Evolutionary conservation across 108 stramenopile genomes (phyloP).

Genomic region (Cyclotella sp.): DNA sequence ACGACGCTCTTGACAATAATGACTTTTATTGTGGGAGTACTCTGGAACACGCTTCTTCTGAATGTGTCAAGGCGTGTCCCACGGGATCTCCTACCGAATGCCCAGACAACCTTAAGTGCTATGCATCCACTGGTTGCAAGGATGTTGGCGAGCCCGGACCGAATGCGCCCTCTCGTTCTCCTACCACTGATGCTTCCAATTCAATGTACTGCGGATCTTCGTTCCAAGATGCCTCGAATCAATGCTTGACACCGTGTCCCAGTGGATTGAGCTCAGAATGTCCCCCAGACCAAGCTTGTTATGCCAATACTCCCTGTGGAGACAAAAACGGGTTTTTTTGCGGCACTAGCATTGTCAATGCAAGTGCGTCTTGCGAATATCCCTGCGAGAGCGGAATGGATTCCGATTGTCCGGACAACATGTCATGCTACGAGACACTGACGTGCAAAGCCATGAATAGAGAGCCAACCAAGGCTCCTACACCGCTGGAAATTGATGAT

Average conservation of each 20-base stretch:
- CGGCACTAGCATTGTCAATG: conserved; percentile 50
- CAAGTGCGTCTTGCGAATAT: conserved; percentile 47
- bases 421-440: conserved; percentile 47
- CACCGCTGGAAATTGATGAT: conserved; percentile 37
- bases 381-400: conserved; percentile 46
- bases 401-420: conserved; percentile 32
- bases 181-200: conserved; percentile 29
- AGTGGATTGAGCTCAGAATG: conserved; percentile 41
- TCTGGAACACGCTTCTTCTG: conserved; percentile 68
- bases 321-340: conserved; percentile 52
- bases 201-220: conserved; percentile 50
- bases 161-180: conserved; percentile 29
- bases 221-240: conserved; percentile 35
- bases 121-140: conserved; percentile 83
- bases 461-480: conserved; percentile 34
- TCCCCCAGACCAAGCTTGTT: conserved; percentile 48
- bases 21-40: conserved; percentile 81
- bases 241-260: conserved; percentile 41
- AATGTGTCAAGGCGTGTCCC: conserved; percentile 75
- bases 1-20: conserved; percentile 20
- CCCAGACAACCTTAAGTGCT: conserved; percentile 74
- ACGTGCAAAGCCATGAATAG: conserved; percentile 30
- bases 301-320: conserved; percentile 53
- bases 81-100: conserved; percentile 69
- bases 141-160: conserved; percentile 14